These are phyloP conservation scores for Candida berthetii DNA, from an alignment of 805 yeast genomes.

Conservation along the genomic window DNA sequence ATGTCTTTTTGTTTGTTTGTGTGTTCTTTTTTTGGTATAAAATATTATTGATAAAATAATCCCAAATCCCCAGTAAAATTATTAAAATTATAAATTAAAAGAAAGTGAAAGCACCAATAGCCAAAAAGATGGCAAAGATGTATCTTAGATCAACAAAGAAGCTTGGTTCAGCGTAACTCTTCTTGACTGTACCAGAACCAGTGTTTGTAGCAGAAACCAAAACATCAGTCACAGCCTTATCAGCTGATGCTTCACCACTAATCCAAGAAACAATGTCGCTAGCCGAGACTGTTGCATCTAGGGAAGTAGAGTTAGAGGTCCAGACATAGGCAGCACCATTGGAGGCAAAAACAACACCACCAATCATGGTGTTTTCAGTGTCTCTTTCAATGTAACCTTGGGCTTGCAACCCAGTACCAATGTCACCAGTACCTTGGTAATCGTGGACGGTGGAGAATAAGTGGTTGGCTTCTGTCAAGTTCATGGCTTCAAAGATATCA, in stretches of 20 bases:
- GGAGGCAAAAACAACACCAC: conserved; percentile 66
- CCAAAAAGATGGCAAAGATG: conserved; percentile 15
- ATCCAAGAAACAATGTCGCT: conserved; percentile 42
- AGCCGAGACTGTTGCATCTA: conserved; percentile 39
- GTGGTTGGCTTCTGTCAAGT: conserved; percentile 46
- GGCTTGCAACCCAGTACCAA: conserved; percentile 53
- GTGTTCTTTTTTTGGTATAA: too few relatives aligned
- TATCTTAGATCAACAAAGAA: conserved; percentile 9
- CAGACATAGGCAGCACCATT: conserved; percentile 59
- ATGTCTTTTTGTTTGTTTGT: too few relatives aligned
- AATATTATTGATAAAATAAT: too few relatives aligned
- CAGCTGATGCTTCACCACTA: conserved; percentile 20
- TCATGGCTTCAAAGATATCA: conserved; percentile 71
- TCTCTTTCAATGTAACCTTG: conserved; percentile 54
- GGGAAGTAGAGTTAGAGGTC: conserved; percentile 44
- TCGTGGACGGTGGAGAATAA: conserved; percentile 69
- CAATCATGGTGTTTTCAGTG: conserved; percentile 44
- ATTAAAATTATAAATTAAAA: conserved; percentile 4
- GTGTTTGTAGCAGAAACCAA: conserved; percentile 30
- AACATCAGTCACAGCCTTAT: conserved; percentile 23
- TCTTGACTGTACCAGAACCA: conserved; percentile 22
- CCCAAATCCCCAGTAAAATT: neutral
- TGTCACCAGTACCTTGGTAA: conserved; percentile 63
- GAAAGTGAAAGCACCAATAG: conserved; percentile 10
- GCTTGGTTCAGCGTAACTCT: conserved; percentile 6